Conservation (phyloP, 140 eudicot species). For the Senecio squalidus region DNA sequence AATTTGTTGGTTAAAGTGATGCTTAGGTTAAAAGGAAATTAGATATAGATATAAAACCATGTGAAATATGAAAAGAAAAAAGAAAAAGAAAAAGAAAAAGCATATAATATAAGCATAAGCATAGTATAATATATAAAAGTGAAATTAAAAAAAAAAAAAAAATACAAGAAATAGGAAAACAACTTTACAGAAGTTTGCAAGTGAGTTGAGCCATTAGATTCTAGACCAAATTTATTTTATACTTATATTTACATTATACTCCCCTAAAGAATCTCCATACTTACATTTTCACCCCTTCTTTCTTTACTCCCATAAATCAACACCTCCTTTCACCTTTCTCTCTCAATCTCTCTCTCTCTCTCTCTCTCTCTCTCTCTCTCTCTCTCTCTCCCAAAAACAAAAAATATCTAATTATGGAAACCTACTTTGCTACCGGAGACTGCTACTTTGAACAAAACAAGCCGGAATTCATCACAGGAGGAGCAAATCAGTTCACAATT, state of each 20-base stretch:
- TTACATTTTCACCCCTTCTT: constrained; percentile 26
- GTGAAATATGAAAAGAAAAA: constrained; percentile 14
- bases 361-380: background rate
- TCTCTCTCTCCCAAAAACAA: background rate
- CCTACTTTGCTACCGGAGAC: constrained; percentile 29
- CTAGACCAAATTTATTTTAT: constrained; percentile 4
- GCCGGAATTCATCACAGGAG: constrained; percentile 8
- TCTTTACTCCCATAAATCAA: constrained; percentile 50
- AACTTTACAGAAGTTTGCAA: constrained; percentile 43
- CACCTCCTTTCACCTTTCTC: constrained; percentile 25
- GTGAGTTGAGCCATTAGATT: constrained; percentile 38
- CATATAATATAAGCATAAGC: too few relatives aligned
- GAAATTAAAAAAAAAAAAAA: background rate
- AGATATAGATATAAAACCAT: constrained; percentile 12
- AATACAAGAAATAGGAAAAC: constrained; percentile 22
- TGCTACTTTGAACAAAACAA: constrained; percentile 22
- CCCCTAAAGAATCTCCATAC: too few relatives aligned
- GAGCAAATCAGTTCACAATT: constrained; percentile 38
- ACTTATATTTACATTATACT: constrained; percentile 13
- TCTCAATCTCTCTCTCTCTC: constrained; percentile 13
- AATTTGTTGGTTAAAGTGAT: background rate
- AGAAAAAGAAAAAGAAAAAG: constrained; percentile 10
- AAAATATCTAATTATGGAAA: constrained; percentile 18
- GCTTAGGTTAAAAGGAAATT: background rate
- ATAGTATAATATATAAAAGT: constrained; percentile 12